A percentile compares a stretch with the other conserved stretches of the same genome.
phyloP scores from a whole-genome alignment of 1,284 basidiomycete species.

The Wallemia hederae region DNA sequence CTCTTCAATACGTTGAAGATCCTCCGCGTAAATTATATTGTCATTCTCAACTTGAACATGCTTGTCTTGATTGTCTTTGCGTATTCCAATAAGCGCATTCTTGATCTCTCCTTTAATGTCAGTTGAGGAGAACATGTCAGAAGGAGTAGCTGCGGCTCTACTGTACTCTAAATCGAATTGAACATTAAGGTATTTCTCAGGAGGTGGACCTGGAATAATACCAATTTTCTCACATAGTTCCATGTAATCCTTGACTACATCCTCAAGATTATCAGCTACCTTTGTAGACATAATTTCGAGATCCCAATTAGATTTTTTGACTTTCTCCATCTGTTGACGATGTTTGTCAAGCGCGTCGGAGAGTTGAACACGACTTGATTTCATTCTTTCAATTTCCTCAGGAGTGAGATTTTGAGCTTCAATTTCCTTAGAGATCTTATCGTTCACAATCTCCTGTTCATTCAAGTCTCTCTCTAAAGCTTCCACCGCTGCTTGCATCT shows the following conservation, averaged over 20 bases:
- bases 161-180: constrained; percentile 32
- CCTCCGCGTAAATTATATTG: constrained; percentile 42
- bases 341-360: constrained; percentile 39
- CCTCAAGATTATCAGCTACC: constrained; percentile 43
- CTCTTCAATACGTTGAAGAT: constrained; percentile 31
- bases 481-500: constrained; percentile 9
- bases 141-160: constrained; percentile 33
- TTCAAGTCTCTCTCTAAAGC: constrained; percentile 27
- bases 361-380: constrained; percentile 45
- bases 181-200: constrained; percentile 38
- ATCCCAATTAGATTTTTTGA: constrained; percentile 33
- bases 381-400: constrained; percentile 63
- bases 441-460: constrained; percentile 30
- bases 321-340: constrained; percentile 37
- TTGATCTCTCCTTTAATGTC: constrained; percentile 37
- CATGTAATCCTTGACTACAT: constrained; percentile 41
- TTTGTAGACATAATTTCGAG: constrained; percentile 49
- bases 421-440: constrained; percentile 32
- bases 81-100: constrained; percentile 35
- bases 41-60: constrained; percentile 38
- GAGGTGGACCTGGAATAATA: constrained; percentile 33
- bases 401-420: constrained; percentile 52
- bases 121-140: constrained; percentile 27
- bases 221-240: constrained; percentile 39
- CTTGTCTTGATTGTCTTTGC: constrained; percentile 35